phyloP scores from a whole-genome alignment of 192 early-diverging fungal species.

The Backusella circina region DNA sequence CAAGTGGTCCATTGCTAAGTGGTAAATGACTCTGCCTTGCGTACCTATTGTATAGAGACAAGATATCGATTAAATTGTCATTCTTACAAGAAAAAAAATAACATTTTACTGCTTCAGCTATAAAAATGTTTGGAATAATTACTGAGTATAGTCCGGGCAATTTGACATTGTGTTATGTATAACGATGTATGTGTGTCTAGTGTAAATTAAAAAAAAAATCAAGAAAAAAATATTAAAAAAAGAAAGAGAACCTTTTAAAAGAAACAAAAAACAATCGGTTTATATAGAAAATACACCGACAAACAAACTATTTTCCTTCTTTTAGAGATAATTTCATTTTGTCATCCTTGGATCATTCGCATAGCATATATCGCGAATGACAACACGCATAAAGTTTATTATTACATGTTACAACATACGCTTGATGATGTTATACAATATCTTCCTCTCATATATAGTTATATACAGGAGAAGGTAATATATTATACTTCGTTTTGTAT shows the following conservation, averaged over 20 bases:
- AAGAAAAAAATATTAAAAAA: not conserved
- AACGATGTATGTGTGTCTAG: not conserved
- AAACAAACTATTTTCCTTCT: not conserved
- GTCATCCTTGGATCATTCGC: not conserved
- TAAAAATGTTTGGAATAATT: not conserved
- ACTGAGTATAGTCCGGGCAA: not conserved
- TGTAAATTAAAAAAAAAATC: not conserved
- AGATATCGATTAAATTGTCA: not conserved
- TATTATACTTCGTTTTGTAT: not conserved
- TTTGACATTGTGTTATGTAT: not conserved
- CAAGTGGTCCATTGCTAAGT: slow-evolving; percentile 15
- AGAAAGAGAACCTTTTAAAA: not conserved
- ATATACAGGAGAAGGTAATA: not conserved
- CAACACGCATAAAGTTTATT: not conserved
- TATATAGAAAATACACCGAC: not conserved
- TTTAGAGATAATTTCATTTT: not conserved
- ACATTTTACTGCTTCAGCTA: not conserved
- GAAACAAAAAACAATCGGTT: not conserved
- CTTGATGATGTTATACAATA: not conserved
- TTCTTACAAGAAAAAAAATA: not conserved
- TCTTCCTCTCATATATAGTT: not conserved
- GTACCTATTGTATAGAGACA: slow-evolving; percentile 6
- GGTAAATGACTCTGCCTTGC: slow-evolving; percentile 17
- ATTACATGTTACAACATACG: not conserved
- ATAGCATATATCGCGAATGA: not conserved